These are phyloP conservation scores for Eutrema yunnanense DNA, from an alignment of 345 rosid species.

Conservation along the genomic window DNA sequence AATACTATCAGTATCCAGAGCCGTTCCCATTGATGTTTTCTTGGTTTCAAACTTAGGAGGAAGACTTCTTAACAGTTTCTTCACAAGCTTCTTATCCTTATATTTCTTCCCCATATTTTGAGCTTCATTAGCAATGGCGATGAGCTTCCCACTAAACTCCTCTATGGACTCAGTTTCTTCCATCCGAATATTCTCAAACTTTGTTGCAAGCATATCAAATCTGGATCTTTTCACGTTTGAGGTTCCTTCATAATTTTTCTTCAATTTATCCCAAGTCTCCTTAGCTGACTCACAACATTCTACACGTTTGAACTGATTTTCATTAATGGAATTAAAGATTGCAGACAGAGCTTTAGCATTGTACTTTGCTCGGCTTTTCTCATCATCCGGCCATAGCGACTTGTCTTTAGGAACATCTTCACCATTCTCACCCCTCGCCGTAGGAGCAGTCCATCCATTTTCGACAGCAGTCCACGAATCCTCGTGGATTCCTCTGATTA, in stretches of 20 bases:
- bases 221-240: neutral
- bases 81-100: neutral
- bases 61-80: neutral
- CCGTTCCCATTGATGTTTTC: neutral
- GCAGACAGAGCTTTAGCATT: neutral
- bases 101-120: neutral
- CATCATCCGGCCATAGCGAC: neutral
- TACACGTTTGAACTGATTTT: neutral
- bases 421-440: neutral
- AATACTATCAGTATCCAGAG: neutral
- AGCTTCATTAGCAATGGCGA: neutral
- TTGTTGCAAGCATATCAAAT: neutral
- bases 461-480: neutral
- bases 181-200: neutral
- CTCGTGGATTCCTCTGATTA: neutral
- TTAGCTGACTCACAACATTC: neutral
- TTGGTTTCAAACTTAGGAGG: neutral
- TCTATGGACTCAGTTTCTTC: neutral
- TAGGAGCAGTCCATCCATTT: too few species aligned
- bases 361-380: neutral
- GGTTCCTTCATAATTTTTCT: neutral
- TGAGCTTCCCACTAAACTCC: neutral
- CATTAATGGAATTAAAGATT: neutral
- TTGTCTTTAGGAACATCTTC: neutral
- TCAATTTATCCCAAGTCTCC: neutral